These are phyloP conservation scores for Calocybe gangraenosa DNA, from an alignment of 768 basidiomycete species.

Conservation along the genomic window DNA sequence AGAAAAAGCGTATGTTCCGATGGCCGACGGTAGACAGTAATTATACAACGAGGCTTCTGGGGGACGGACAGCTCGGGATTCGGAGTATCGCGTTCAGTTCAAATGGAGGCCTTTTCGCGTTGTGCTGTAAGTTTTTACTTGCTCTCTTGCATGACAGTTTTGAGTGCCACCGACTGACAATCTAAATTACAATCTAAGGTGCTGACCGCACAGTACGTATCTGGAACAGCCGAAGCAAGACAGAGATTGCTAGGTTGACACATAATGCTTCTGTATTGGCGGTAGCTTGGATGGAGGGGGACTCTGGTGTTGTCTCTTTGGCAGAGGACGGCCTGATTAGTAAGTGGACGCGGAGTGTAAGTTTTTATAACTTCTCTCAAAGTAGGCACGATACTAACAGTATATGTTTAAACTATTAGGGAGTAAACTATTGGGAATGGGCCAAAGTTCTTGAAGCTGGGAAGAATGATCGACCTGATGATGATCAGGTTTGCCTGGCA, in stretches of 20 bases:
- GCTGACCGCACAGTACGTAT: constrained; percentile 59
- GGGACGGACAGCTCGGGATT: constrained; percentile 44
- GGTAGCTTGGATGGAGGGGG: constrained; percentile 57
- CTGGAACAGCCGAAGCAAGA: constrained; percentile 44
- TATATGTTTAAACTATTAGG: constrained; percentile 22
- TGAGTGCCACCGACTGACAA: too few species aligned
- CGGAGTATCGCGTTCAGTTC: constrained; percentile 45
- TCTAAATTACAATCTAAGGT: constrained; percentile 29
- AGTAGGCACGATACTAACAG: not conserved
- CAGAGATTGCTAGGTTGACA: constrained; percentile 53
- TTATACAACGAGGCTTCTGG: constrained; percentile 34
- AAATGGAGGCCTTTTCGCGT: constrained; percentile 52
- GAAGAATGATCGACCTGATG: constrained; percentile 25
- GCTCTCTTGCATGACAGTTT: not conserved
- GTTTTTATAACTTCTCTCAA: constrained; percentile 17
- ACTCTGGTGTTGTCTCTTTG: constrained; percentile 53
- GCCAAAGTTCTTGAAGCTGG: constrained; percentile 51
- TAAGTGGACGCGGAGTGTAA: constrained; percentile 55
- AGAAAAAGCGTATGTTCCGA: constrained; percentile 28
- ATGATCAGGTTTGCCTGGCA: constrained; percentile 47
- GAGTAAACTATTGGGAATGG: constrained; percentile 51
- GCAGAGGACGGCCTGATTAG: constrained; percentile 53
- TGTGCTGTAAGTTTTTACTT: constrained; percentile 43
- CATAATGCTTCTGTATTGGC: constrained; percentile 47
- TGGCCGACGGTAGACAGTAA: constrained; percentile 48